phyloP scores from a whole-genome alignment of 2,329 filamentous ascomycete genomes.

The Curvularia eragrostidis region DNA sequence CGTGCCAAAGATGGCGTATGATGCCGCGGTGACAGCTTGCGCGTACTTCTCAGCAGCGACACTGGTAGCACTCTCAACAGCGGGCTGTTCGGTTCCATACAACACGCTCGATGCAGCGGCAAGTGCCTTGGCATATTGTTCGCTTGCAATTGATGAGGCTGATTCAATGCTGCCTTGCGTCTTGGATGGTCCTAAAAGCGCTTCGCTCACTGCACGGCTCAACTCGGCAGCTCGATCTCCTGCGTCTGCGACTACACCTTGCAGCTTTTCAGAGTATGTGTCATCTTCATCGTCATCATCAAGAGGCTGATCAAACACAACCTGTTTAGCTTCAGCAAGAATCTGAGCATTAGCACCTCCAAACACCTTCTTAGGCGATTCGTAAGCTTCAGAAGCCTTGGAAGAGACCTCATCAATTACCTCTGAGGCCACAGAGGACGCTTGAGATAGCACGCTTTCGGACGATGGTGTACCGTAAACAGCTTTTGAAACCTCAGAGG shows the following conservation, averaged over 20 bases:
- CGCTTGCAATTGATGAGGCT: conserved; percentile 61
- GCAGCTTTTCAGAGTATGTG: conserved; percentile 59
- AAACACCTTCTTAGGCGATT: conserved; percentile 58
- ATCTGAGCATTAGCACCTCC: conserved; percentile 62
- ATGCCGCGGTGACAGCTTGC: conserved; percentile 66
- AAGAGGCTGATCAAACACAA: conserved; percentile 59
- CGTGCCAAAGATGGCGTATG: conserved; percentile 62
- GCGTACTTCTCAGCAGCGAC: conserved; percentile 62
- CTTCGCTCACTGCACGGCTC: conserved; percentile 64
- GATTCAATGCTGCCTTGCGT: conserved; percentile 58
- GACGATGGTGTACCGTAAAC: conserved; percentile 24
- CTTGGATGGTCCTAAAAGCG: conserved; percentile 55
- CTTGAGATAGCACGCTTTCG: conserved; percentile 36
- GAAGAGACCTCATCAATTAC: conserved; percentile 29
- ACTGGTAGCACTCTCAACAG: conserved; percentile 56
- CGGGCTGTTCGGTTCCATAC: conserved; percentile 57
- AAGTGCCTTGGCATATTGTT: conserved; percentile 64
- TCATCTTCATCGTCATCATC: conserved; percentile 55
- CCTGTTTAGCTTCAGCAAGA: conserved; percentile 55
- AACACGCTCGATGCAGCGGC: conserved; percentile 63
- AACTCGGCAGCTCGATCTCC: conserved; percentile 61
- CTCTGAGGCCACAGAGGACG: conserved; percentile 30
- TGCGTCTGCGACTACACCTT: conserved; percentile 59
- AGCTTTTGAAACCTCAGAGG: conserved; percentile 35
- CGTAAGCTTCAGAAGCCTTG: conserved; percentile 35